Evolutionary conservation across 805 yeast genomes (phyloP), one percentile per base, ranked within the genome.

Genomic region (Teunomyces atbi): DNA sequence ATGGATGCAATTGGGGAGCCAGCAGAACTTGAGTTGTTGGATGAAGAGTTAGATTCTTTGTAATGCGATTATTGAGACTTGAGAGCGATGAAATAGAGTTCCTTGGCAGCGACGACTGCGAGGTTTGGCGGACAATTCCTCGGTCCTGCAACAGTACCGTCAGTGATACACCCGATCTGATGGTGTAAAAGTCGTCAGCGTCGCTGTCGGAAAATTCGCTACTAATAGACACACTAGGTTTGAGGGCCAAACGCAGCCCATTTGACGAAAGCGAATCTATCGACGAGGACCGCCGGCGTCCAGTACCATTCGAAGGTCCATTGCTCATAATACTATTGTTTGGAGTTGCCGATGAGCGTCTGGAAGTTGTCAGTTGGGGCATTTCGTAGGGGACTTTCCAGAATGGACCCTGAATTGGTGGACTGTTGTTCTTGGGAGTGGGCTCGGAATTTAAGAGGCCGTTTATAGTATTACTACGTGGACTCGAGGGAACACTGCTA

Each of bases 311-410:
- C 19, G 46, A 19, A 16, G 32, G 26, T 10, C 38, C 36, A 12
- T 41, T 36, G 20, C 37, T 35, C 21, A 15, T 20, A 18, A 45
- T 19, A 12, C 38, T 30, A 19, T 51, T 50, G n/a, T 45, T 46
- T n/a, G 23, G 42, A 41, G 56, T 30, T 53, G 56, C 27, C 41
- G 58, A 50, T 33, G 50, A 45, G 16, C 51, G 45, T 45, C 57
- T 53, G 6, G 57, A 38, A 33, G 19, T 23, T 11, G 52, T 44
- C 28, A 21, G 23, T 42, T 55, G 45, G 0, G 83, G 82, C 75
- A 78, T 74, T 50, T 78, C 82, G 55, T 77, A 78, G 5, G 84
- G 84, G 3, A 79, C 84, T 54, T 78, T 81, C 85, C 85, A 81
- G 60, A 81, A 78, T 7, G 77, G 77, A 7, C 66, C 68, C 48